Evolutionary conservation across 768 basidiomycete species (phyloP).

Genomic region (Lentinula sp.): DNA sequence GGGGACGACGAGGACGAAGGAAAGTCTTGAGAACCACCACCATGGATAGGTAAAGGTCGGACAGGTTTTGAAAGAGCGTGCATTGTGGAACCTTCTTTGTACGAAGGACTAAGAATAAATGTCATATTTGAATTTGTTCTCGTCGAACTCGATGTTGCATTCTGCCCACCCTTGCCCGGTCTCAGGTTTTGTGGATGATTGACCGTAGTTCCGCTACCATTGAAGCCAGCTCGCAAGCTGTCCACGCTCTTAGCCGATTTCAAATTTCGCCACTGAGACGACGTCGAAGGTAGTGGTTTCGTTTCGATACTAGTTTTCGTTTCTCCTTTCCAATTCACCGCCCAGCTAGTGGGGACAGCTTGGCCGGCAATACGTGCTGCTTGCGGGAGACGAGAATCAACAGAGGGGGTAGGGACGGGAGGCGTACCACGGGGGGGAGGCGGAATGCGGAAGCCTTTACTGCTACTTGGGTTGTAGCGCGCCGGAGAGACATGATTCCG

Average conservation of each 20-base stretch:
- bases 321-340: conserved; percentile 47
- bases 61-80: conserved; percentile 23
- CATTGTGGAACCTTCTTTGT: conserved; percentile 35
- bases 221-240: conserved; percentile 31
- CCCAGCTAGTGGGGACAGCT: conserved; percentile 39
- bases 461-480: conserved; percentile 20
- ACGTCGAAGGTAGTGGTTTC: conserved; percentile 26
- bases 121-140: background rate
- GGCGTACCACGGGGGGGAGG: conserved; percentile 31
- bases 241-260: conserved; percentile 50
- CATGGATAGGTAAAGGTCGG: conserved; percentile 37
- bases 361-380: conserved; percentile 30
- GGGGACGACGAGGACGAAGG: conserved; percentile 19
- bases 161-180: conserved; percentile 19
- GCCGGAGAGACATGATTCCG: conserved; percentile 25
- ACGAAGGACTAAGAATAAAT: conserved; percentile 11
- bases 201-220: conserved; percentile 11
- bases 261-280: conserved; percentile 24
- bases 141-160: background rate
- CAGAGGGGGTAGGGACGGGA: conserved; percentile 26
- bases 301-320: conserved; percentile 25
- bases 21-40: conserved; percentile 25
- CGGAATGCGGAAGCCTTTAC: conserved; percentile 13
- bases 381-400: conserved; percentile 24
- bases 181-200: conserved; percentile 27